phyloP scores from a whole-genome alignment of 2,329 filamentous ascomycete genomes.

The Sporothrix luriei region DNA sequence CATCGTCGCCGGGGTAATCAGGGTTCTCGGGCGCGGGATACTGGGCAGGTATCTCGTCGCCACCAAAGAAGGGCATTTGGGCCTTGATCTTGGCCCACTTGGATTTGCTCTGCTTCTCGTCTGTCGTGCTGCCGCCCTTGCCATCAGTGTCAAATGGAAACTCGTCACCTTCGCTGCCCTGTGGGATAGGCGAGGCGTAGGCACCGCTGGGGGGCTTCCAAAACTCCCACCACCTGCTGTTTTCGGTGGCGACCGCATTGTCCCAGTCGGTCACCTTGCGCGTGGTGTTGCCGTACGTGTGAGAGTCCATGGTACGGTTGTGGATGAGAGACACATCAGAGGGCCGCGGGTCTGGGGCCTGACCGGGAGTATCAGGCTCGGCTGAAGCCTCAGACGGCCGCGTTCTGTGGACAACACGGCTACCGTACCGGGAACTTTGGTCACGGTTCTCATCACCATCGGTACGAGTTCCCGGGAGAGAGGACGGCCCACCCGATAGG shows the following conservation, averaged over 20 bases:
- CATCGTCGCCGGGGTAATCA: slow-evolving; percentile 61
- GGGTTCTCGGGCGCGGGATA: slow-evolving; percentile 68
- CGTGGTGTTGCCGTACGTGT: slow-evolving; percentile 53
- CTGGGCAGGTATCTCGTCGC: slow-evolving; percentile 48
- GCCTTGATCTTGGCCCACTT: slow-evolving; percentile 55
- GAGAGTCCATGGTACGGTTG: not conserved
- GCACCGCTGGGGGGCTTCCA: slow-evolving; percentile 65
- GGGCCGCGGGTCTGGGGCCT: slow-evolving; percentile 37
- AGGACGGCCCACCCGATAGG: slow-evolving; percentile 19
- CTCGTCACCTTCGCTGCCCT: slow-evolving; percentile 53
- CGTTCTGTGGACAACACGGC: not conserved
- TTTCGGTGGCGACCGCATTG: slow-evolving; percentile 52
- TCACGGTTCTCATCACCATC: slow-evolving; percentile 38
- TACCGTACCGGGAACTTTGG: not conserved
- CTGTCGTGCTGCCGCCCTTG: slow-evolving; percentile 29
- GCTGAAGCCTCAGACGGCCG: slow-evolving; percentile 15
- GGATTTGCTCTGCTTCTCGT: slow-evolving; percentile 50
- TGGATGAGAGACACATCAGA: slow-evolving; percentile 40
- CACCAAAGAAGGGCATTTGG: slow-evolving; percentile 54
- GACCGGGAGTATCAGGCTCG: slow-evolving; percentile 11
- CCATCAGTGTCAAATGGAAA: slow-evolving; percentile 42
- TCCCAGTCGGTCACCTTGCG: slow-evolving; percentile 54
- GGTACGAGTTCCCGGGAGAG: slow-evolving; percentile 35
- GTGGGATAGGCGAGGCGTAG: slow-evolving; percentile 63
- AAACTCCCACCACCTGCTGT: slow-evolving; percentile 62